Evolutionary conservation across 371 early-diverging fungal species (phyloP), one percentile per base, ranked within the genome.

Genomic region (Phascolomyces articulosus): DNA sequence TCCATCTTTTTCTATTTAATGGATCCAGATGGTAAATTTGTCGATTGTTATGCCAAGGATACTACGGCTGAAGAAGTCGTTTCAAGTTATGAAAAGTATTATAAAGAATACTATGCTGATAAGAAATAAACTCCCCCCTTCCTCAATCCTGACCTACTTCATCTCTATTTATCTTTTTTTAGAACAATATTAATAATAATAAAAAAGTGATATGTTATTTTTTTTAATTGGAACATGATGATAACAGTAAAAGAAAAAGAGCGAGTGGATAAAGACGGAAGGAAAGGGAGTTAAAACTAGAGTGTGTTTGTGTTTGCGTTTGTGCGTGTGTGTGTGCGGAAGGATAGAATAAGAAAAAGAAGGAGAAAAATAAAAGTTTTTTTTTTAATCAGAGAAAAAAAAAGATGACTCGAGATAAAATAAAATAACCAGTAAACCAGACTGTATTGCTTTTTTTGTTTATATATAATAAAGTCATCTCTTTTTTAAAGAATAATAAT

Each of bases 1-100:
- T 95, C 96, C 48, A 98, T 98, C 73, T 98, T 97, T 82, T 95
- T 97, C 66, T 98, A 97, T 70, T 80, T 98, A 27, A 93, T 98
- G 90, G 94, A 92, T 64, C 97, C 95, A 13, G 85, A 94, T 44
- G 98, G 98, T 59, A 77, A 88, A 66, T 98, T 96, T 74, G 85
- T 95, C 20, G 93, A 95, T 38, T 93, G 93, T 54, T 98, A 92
- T 71, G 96, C 95, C 18, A 91, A 90, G 69, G 92, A 93, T 65
- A 82, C 84, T 31, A 80, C 87, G 6, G 86, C 90, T 0, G 78
- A 84, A 29, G 78, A 83, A 49, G 89, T 91, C 61, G 77, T 81
- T 7, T 57, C 67, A 24, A 85, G 85, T 55, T 89, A 92, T 53
- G 84, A 86, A 70, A 71, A 75, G 6, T 83, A 90, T 62, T 85